Evolutionary conservation across 306 rosid species (phyloP).

Genomic region (Corylus americana): DNA sequence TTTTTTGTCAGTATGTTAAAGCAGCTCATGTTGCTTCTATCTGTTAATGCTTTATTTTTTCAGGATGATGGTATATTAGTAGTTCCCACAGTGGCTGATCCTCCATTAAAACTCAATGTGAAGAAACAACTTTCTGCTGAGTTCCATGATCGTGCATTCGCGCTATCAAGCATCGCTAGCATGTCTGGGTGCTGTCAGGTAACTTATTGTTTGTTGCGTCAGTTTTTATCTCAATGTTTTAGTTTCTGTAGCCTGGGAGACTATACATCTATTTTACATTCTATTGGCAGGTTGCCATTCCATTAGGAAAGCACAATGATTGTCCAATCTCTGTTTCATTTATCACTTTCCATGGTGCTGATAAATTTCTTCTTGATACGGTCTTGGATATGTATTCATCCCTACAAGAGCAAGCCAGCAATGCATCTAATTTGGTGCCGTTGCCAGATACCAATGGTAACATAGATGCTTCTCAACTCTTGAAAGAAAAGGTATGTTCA

Average conservation of each 20-base stretch:
- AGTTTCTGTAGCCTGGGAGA: slow-evolving; percentile 19
- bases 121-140: slow-evolving; percentile 41
- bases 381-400: slow-evolving; percentile 68
- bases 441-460: slow-evolving; percentile 57
- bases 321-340: slow-evolving; percentile 72
- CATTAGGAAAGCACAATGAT: slow-evolving; percentile 62
- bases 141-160: slow-evolving; percentile 43
- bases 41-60: background rate
- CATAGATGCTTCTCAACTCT: slow-evolving; percentile 73
- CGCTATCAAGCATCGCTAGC: slow-evolving; percentile 51
- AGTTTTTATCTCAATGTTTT: slow-evolving; percentile 18
- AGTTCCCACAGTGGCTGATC: slow-evolving; percentile 53
- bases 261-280: slow-evolving; percentile 11
- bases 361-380: slow-evolving; percentile 87
- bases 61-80: slow-evolving; percentile 61
- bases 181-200: slow-evolving; percentile 80
- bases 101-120: slow-evolving; percentile 43
- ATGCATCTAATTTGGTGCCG: slow-evolving; percentile 42
- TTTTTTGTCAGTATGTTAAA: background rate
- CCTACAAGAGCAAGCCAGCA: slow-evolving; percentile 60
- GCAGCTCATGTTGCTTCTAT: background rate
- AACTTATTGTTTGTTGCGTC: slow-evolving; percentile 28
- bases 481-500: slow-evolving; percentile 76
- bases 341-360: slow-evolving; percentile 65
- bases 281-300: slow-evolving; percentile 64